Evolutionary conservation across 2,329 filamentous ascomycete species (phyloP).

Genomic region (Geosmithia putterillii): DNA sequence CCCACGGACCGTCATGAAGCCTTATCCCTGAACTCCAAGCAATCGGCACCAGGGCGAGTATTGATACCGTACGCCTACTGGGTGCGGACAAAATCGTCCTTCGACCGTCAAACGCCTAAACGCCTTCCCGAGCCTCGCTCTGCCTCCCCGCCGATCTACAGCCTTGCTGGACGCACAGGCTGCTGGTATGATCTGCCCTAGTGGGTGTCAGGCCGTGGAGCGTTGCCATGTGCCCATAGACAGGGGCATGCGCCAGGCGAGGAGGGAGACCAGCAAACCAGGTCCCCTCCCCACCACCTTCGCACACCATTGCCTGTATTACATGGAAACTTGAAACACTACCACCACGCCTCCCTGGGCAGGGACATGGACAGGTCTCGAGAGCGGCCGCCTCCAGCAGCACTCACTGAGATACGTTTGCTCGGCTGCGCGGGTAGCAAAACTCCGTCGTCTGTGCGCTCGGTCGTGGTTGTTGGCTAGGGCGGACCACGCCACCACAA

Average conservation of each 20-base stretch:
- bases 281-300: not conserved
- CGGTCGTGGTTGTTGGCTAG: too few species aligned
- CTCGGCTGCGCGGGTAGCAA: not conserved
- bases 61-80: too few species aligned
- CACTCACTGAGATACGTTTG: too few species aligned
- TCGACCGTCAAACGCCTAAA: too few species aligned
- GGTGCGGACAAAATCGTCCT: too few species aligned
- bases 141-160: not conserved
- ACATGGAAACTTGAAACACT: not conserved
- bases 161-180: not conserved
- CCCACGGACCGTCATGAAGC: too few species aligned
- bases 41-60: too few species aligned
- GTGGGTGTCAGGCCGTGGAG: not conserved
- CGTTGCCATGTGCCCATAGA: not conserved
- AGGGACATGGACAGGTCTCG: too few species aligned
- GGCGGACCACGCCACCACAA: too few species aligned
- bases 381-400: too few species aligned
- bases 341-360: not conserved
- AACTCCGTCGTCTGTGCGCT: not conserved
- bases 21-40: too few species aligned
- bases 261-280: not conserved
- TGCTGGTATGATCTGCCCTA: not conserved
- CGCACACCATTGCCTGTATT: not conserved
- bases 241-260: not conserved
- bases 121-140: not conserved